Base-by-base conservation (phyloP, 805 yeast genomes). In the Metschnikowia vanudenii region DNA sequence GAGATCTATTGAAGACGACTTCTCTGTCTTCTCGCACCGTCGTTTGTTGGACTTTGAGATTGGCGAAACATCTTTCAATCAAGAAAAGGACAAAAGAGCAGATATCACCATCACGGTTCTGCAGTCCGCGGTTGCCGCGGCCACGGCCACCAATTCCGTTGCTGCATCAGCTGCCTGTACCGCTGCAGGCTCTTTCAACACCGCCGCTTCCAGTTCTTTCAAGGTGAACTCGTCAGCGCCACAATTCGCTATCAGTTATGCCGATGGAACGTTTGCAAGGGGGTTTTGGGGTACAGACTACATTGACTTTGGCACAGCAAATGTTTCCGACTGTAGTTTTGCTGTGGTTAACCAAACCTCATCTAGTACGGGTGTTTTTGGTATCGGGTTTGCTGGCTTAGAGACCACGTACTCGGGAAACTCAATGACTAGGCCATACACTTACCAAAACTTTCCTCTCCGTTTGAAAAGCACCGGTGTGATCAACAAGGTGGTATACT, bases 311-410 rank as follows among this genome's bases (percentile, higher is more conserved):
- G 80, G 81, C 38, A 79, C 71, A 38, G 63, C 74, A 10, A 63
- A 71, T 2, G 68, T 87, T 11, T 50, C 68, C 0, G 67, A 71
- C 46, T 66, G 85, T 20, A 79, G 88, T 4, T 77, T 90, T 63
- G 97, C 95, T 1, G 80, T 89, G 20, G 94, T 87, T 2, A 80
- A 80, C 58, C 62, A 64, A 24, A 78, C 88, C 1, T 79, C 81
- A 49, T 81, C 91, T 3, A 63, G 80, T 6, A 67, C 76, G 47
- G 92, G 95, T 47, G 91, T 87, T 22, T 64, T 87, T 34, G 90
- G 91, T 22, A 79, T 87, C 51, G 92, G 94, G 9, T 71, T 85
- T 42, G 67, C 79, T 5, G 85, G 81, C 13, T 72, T 86, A 44
- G 96, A 90, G 63, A 71, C 79, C 4, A 84, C 92, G 1, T 64